Conservation (phyloP, 78 protist species). For the Protostelium mycophagum region DNA sequence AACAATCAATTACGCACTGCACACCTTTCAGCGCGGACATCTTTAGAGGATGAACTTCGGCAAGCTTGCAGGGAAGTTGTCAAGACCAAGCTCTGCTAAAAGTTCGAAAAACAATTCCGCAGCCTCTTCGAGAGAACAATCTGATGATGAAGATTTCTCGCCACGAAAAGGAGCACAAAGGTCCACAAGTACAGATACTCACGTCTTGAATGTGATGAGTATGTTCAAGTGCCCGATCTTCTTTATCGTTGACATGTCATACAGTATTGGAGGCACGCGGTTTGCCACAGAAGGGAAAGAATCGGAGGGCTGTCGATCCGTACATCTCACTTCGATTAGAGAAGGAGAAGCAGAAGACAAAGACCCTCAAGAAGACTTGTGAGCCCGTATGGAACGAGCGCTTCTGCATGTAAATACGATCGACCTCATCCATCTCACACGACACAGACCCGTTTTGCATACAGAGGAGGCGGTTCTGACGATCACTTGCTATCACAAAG, state of each 20-base stretch:
- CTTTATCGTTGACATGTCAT: neutral
- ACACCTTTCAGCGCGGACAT: no score
- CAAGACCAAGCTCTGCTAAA: neutral
- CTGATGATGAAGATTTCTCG: neutral
- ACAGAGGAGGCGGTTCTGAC: neutral
- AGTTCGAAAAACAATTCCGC: neutral
- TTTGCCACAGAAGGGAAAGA: no score
- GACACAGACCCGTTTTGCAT: neutral
- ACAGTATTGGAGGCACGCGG: no score
- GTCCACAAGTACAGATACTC: neutral
- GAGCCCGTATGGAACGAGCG: neutral
- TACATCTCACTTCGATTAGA: neutral
- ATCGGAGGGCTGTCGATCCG: neutral
- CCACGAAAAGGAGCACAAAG: neutral
- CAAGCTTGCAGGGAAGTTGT: no score
- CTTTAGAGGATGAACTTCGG: no score
- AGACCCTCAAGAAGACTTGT: neutral
- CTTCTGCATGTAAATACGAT: neutral
- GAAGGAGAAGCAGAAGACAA: neutral
- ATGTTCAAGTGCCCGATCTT: neutral
- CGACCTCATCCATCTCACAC: neutral
- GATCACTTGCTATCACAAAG: neutral
- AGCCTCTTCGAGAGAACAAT: neutral
- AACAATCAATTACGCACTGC: no score
- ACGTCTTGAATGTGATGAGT: neutral